A percentile compares a stretch with the other conserved stretches of the same genome.
Evolutionary conservation across 345 rosid species (phyloP).

Genomic region (Hibiscus syriacus): DNA sequence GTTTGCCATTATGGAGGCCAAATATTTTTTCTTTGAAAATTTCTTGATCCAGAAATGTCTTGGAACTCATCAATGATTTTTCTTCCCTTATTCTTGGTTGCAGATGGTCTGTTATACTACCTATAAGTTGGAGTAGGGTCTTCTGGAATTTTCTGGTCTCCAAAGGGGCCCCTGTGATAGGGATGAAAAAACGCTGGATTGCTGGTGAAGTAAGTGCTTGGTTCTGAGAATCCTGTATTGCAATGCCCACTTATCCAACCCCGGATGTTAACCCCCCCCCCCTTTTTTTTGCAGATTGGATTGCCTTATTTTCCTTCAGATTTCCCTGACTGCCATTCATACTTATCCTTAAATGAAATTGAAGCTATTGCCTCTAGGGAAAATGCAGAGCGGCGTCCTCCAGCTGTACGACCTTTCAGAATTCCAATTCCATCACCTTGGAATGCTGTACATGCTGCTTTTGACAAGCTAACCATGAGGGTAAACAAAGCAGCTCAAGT

Average conservation of each 20-base stretch:
- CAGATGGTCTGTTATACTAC: conserved; percentile 85
- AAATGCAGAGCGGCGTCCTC: conserved; percentile 44
- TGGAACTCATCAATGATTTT: conserved; percentile 5
- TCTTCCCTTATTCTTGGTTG: conserved; percentile 16
- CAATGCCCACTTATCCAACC: not conserved
- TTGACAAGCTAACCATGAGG: conserved; percentile 15
- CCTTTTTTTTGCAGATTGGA: conserved; percentile 45
- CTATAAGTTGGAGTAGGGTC: conserved; percentile 73
- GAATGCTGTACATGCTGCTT: conserved; percentile 38
- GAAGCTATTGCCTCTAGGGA: conserved; percentile 43
- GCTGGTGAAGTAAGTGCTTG: conserved; percentile 53
- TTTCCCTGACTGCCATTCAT: conserved; percentile 76
- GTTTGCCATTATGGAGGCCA: not conserved
- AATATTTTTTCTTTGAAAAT: not conserved
- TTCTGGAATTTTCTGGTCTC: conserved; percentile 61
- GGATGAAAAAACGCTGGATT: conserved; percentile 77
- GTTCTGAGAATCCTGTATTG: conserved; percentile 8
- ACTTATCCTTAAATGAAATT: conserved; percentile 40
- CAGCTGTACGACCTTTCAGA: conserved; percentile 47
- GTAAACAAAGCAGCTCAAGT: conserved; percentile 9
- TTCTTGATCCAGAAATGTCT: not conserved
- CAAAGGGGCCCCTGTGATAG: conserved; percentile 71
- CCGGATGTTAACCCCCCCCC: conserved; percentile 2
- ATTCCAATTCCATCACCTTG: conserved; percentile 70
- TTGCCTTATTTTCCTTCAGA: conserved; percentile 77